These are phyloP conservation scores for Tetrapisispora arboricola DNA, from an alignment of 805 yeast species.

Conservation along the genomic window DNA sequence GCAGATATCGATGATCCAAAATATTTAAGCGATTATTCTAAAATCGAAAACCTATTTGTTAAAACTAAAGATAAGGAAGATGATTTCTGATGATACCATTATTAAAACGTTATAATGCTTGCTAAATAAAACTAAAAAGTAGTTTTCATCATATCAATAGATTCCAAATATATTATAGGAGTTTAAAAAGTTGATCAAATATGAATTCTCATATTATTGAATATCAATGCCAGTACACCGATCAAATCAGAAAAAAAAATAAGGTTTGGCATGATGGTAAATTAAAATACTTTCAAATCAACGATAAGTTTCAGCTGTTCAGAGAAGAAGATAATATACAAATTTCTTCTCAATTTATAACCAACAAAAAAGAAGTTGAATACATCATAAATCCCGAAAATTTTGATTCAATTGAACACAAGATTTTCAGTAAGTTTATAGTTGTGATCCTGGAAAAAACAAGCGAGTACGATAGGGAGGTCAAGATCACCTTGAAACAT, in stretches of 20 bases:
- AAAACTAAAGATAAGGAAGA: too few species aligned
- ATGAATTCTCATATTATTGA: slow-evolving; percentile 19
- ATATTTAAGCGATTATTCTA: too few species aligned
- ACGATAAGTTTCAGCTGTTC: slow-evolving; percentile 18
- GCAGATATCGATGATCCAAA: too few species aligned
- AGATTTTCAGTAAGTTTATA: slow-evolving; percentile 18
- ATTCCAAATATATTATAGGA: too few species aligned
- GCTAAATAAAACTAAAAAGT: not conserved
- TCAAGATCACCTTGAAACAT: slow-evolving; percentile 5
- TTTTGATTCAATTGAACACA: slow-evolving; percentile 21
- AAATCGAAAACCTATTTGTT: too few species aligned
- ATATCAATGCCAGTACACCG: slow-evolving; percentile 25
- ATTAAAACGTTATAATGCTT: too few species aligned
- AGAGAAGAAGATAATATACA: slow-evolving; percentile 16
- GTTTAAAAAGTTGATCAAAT: too few species aligned
- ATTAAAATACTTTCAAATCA: slow-evolving; percentile 15
- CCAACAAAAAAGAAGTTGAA: slow-evolving; percentile 16
- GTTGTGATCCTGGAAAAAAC: slow-evolving; percentile 15
- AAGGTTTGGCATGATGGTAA: slow-evolving; percentile 30
- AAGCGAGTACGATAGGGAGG: slow-evolving; percentile 14
- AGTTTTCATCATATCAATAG: not conserved
- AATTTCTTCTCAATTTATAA: slow-evolving; percentile 18
- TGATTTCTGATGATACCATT: too few species aligned
- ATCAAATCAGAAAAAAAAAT: slow-evolving; percentile 25
- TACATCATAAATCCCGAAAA: slow-evolving; percentile 13